Evolutionary conservation across 208 protist genomes (phyloP).

Genomic region (Trypanosomatidae sp.): DNA sequence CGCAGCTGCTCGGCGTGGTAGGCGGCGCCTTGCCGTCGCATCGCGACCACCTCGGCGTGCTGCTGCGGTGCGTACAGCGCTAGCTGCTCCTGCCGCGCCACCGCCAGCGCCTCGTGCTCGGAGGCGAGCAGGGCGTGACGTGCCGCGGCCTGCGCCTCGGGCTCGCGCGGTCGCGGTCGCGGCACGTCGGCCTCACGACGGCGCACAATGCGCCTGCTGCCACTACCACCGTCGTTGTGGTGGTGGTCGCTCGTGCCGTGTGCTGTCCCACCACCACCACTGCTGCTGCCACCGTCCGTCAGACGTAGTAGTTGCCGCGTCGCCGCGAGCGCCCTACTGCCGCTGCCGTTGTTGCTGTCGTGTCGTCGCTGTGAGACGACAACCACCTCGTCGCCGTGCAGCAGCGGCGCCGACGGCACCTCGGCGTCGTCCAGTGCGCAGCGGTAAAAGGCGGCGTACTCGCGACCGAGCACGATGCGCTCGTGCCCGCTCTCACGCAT

Average conservation of each 20-base stretch:
- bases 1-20: conserved; percentile 40
- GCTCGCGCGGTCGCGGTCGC: conserved; percentile 38
- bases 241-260: background rate
- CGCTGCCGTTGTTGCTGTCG: too few species aligned
- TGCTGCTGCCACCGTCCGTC: too few species aligned
- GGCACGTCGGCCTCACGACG: conserved; percentile 62
- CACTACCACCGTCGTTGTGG: background rate
- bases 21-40: conserved; percentile 22
- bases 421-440: conserved; percentile 47
- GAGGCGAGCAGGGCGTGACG: conserved; percentile 39
- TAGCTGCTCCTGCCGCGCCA: conserved; percentile 45
- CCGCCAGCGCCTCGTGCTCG: conserved; percentile 36
- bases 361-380: conserved; percentile 10
- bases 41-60: conserved; percentile 18
- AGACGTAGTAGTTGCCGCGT: too few species aligned
- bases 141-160: conserved; percentile 29
- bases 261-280: background rate
- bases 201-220: conserved; percentile 23
- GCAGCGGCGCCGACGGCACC: conserved; percentile 13
- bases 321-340: too few species aligned
- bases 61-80: conserved; percentile 38
- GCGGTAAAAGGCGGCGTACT: conserved; percentile 82
- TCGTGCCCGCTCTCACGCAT: conserved; percentile 80
- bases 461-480: conserved; percentile 47
- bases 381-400: conserved; percentile 27